Base-by-base conservation (phyloP, 805 yeast species). In the Kuraishia piskuri region DNA sequence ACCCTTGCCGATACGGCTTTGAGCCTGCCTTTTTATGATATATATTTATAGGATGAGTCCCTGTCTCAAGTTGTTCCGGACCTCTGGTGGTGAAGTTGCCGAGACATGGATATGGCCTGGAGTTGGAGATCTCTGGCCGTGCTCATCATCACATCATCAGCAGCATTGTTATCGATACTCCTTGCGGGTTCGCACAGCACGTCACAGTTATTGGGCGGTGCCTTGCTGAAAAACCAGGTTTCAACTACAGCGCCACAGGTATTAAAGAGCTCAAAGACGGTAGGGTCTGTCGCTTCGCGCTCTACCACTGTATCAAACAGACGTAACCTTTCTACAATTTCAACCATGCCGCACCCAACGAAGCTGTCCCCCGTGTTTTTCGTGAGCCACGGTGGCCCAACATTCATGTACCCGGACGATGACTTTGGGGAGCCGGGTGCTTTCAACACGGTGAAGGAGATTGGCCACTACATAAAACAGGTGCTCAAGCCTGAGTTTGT, bases 371-470 rank as follows among this genome's bases (percentile, higher is more conserved):
- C 94, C 6, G 77, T 82, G 1, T 85, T 69, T 63, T 88, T 87
- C 65, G 63, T 86, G 47, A 82, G 89, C n/a, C 95, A 88, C 68
- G 95, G 95, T 7, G 94, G 91, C 0, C 95, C 95, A 7, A 82
- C 87, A 1, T 86, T 88, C 64, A 79, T 86, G 73, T 83, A 84
- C 59, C 64, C 71, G 37, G 67, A 73, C n/a, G 76, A 71, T 50
- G 71, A 67, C 22, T 68, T 71, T 50, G 79, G 85, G 40, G 75
- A 78, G 54, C 51, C 52, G 2, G 88, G 88, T 4, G 91, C 92
- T 0, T 85, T 78, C 72, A 69, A 73, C 22, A 69, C 69, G 4
- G 73, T 83, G 6, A 67, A 72, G 49, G 59, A 67, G 22, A 56
- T 84, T 6, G 95, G 95, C 2, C 57, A 64, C 19, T 66, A 69